These are phyloP conservation scores for Ogataea thermomethanolica DNA, from an alignment of 805 yeast genomes.

Conservation along the genomic window DNA sequence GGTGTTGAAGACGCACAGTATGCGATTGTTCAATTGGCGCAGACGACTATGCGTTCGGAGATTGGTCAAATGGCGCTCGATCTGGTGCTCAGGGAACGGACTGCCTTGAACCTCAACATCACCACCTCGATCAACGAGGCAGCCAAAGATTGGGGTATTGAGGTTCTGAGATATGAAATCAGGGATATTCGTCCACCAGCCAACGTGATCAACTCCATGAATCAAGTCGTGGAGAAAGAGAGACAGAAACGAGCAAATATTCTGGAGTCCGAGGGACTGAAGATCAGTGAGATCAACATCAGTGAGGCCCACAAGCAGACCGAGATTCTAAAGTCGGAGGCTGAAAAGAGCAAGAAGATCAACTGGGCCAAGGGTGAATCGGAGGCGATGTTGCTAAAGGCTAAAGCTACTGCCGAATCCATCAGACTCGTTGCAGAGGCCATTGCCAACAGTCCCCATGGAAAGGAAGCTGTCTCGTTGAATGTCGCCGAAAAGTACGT, in stretches of 20 bases:
- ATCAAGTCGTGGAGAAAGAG: slow-evolving; percentile 84
- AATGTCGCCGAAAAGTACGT: slow-evolving; percentile 83
- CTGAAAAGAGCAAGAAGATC: slow-evolving; percentile 55
- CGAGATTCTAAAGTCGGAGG: slow-evolving; percentile 73
- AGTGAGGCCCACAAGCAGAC: slow-evolving; percentile 80
- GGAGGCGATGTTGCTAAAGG: slow-evolving; percentile 59
- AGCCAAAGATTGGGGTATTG: slow-evolving; percentile 80
- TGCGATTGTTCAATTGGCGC: slow-evolving; percentile 82
- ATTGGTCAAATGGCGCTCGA: slow-evolving; percentile 81
- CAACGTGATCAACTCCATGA: slow-evolving; percentile 87
- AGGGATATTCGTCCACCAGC: slow-evolving; percentile 86
- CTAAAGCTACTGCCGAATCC: slow-evolving; percentile 73
- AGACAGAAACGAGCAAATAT: slow-evolving; percentile 85
- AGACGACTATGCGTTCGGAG: slow-evolving; percentile 87
- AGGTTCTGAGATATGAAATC: slow-evolving; percentile 80
- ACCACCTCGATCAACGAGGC: slow-evolving; percentile 81
- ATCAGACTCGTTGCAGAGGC: slow-evolving; percentile 63
- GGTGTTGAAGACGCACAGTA: slow-evolving; percentile 87
- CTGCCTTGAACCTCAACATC: slow-evolving; percentile 65
- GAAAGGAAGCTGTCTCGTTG: slow-evolving; percentile 70
- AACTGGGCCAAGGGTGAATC: slow-evolving; percentile 75
- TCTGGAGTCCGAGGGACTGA: slow-evolving; percentile 79
- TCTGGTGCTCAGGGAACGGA: slow-evolving; percentile 74
- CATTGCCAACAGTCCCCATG: slow-evolving; percentile 64
- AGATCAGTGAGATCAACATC: slow-evolving; percentile 74